Conservation (phyloP, 352 stramenopile species). For the Saprolegnia diclina region DNA sequence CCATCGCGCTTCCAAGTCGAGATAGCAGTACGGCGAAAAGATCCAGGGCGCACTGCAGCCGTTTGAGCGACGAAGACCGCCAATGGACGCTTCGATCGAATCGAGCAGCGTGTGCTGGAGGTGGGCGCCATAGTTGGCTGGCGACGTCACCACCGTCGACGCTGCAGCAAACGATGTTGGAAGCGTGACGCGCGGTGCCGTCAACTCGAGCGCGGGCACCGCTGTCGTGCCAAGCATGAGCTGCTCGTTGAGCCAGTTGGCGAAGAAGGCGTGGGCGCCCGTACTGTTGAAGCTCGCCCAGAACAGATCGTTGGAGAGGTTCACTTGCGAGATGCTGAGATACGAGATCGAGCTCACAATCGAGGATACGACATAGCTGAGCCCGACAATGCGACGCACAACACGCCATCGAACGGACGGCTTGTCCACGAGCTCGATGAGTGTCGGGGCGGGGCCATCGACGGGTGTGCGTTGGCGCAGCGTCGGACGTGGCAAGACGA, state of each 20-base stretch:
- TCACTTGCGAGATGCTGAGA: conserved; percentile 3
- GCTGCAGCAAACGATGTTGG: neutral
- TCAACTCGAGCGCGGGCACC: neutral
- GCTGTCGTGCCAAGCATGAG: conserved; percentile 4
- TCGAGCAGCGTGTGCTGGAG: conserved; percentile 10
- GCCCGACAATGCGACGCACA: too few relatives aligned
- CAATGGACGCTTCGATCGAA: conserved; percentile 2
- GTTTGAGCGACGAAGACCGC: neutral
- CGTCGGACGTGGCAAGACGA: too few relatives aligned
- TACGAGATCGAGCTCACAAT: conserved; percentile 6
- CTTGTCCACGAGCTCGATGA: too few relatives aligned
- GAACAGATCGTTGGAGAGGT: conserved; percentile 14
- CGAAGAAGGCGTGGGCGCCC: conserved; percentile 4
- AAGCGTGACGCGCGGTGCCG: neutral
- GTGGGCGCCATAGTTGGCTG: neutral
- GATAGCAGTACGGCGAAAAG: conserved; percentile 17
- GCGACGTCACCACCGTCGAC: neutral
- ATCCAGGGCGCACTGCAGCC: conserved; percentile 15
- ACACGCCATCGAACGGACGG: too few relatives aligned
- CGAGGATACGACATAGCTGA: neutral
- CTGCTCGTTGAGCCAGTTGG: conserved; percentile 21
- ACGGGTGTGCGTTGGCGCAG: too few relatives aligned
- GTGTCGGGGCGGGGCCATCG: too few relatives aligned
- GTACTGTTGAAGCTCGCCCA: conserved; percentile 15
- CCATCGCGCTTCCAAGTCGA: conserved; percentile 13